Evolutionary conservation across 2,329 filamentous ascomycete genomes (phyloP).

Genomic region (Arthrobotrys pseudoclavata): DNA sequence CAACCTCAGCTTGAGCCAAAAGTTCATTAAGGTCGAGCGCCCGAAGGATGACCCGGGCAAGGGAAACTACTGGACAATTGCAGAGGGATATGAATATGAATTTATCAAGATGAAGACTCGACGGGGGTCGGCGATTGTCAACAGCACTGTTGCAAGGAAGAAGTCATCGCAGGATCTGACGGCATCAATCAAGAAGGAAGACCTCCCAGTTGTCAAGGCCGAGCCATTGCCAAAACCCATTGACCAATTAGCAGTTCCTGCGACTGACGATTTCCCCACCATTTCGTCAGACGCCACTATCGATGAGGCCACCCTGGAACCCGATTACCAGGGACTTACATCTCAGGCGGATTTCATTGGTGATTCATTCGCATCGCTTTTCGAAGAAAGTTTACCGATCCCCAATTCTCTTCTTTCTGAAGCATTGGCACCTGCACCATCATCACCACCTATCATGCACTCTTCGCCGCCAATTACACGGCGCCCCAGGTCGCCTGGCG

Average conservation of each 20-base stretch:
- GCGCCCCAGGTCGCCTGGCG: constrained; percentile 79
- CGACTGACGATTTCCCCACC: constrained; percentile 61
- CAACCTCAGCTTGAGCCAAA: constrained; percentile 96
- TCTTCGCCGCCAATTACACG: constrained; percentile 89
- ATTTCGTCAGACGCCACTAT: constrained; percentile 71
- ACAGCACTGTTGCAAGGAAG: constrained; percentile 56
- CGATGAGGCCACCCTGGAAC: constrained; percentile 64
- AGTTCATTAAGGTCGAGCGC: constrained; percentile 93
- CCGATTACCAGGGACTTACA: constrained; percentile 57
- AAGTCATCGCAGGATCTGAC: constrained; percentile 45
- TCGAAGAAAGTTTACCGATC: constrained; percentile 65
- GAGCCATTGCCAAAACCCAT: constrained; percentile 49
- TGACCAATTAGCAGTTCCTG: constrained; percentile 52
- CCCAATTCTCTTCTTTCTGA: constrained; percentile 69
- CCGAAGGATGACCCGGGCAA: constrained; percentile 98
- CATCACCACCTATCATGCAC: constrained; percentile 79
- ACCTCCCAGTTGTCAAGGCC: constrained; percentile 39
- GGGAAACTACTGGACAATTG: constrained; percentile 96
- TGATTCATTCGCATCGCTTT: constrained; percentile 68
- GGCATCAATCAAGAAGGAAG: constrained; percentile 39
- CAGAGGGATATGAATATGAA: constrained; percentile 86
- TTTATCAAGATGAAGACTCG: constrained; percentile 88
- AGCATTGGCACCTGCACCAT: constrained; percentile 66
- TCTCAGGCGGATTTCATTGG: constrained; percentile 66
- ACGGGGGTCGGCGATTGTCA: constrained; percentile 67